Base-by-base conservation (phyloP, 179 eudicot genomes). In the Sideroxylon spinosum region DNA sequence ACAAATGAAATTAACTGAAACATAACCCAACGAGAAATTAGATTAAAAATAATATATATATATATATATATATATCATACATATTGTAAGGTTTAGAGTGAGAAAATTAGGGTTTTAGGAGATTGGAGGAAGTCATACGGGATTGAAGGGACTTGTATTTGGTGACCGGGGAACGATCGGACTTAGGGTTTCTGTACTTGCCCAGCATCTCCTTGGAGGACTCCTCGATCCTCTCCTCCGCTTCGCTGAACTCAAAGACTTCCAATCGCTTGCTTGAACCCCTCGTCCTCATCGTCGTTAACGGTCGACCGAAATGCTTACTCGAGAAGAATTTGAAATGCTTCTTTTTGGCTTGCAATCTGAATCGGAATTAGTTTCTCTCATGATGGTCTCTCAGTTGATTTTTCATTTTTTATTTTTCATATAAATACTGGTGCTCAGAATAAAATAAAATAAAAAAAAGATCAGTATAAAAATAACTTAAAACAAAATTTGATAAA, bases 191-290 rank as follows among this genome's bases (percentile, higher is more conserved):
- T 76, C 73, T 19, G 52, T 52, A 67, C 74, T 86, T 86, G 4
- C 84, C 25, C 44, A 80, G 19, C 73, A 60, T 6, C 74, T 72
- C 66, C 69, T 20, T n/a, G 12, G 82, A 26, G 10, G 60, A 19
- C 16, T 52, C 25, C 28, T 87, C 89, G 17, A 74, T 19, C 20
- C 73, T 56, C 70, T 79, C 81, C 19, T 90, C 92, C 0, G 82
- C 91, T 19, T 81, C 82, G 0, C 23, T 67, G 86, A 91, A 91
- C 12, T 88, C 91, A 60, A 79, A 91, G 29, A 79, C 89, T 4
- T 74, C 2, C 61, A 70, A 72, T 52, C 60, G 71, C 19, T 75
- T 22, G 62, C 46, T 52, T 23, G 29, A 60, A 49, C 76, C 62
- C 73, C 60, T 68, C 76, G 71, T 68, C 68, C 32, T 69, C 81